Evolutionary conservation across 441 rosid species (phyloP), one percentile per base, ranked within the genome.

Genomic region (California macrophylla): DNA sequence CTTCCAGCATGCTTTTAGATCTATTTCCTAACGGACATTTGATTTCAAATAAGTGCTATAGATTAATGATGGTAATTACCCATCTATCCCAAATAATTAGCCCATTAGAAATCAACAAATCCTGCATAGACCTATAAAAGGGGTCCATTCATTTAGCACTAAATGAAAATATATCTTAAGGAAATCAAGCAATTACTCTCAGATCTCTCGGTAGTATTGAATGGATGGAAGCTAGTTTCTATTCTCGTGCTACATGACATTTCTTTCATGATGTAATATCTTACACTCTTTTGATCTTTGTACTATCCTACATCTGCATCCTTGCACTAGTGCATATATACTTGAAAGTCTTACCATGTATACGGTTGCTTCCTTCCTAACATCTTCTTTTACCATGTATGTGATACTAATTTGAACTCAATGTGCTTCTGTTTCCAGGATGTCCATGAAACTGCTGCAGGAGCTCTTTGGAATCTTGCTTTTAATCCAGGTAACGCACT

Each of bases 401-500:
- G 10, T 67, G 65, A 34, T 56, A 8, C 63, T 10, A 69, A 20
- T 68, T 69, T 58, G 29, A 62, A 56, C 67, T 70, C 13, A 26
- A 1, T 73, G 29, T 20, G 20, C 21, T 29, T 30, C 66, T 68
- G 34, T 77, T 69, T 76, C 56, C 82, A 93, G 97, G 98, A 90
- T 87, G 98, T 94, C 77, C 98, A 94, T 81, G 98, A 94, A 79
- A 91, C 97, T 24, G 98, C 98, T 2, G 96, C 94, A 5, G 98
- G 98, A 65, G 98, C 98, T 71, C 89, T 94, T 42, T 94, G 97
- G 98, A 94, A 94, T 81, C 96, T 94, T 74, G 98, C 98, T 74
- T 91, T 91, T 68, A 87, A 86, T 70, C 87, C 89, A 42, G 85
- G 88, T 15, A 94, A 94, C 72, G 98, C 97, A 71, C 86, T 89